phyloP scores from a whole-genome alignment of 257 asterid genomes.

The Schizonepeta tenuifolia region DNA sequence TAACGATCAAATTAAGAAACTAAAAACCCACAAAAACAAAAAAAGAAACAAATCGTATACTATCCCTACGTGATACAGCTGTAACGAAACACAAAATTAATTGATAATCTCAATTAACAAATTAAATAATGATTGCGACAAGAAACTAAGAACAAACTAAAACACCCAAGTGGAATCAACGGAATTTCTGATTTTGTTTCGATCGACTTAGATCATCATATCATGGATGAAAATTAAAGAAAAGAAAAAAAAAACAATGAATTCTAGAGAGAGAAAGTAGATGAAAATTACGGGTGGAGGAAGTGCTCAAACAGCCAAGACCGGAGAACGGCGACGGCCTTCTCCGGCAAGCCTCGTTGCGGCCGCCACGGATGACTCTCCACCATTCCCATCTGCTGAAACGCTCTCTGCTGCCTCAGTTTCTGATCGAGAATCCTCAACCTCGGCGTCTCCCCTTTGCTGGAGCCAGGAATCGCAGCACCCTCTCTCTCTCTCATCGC shows the following conservation, averaged over 20 bases:
- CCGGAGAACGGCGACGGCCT: slow-evolving; percentile 73
- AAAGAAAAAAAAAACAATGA: neutral
- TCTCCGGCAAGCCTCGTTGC: slow-evolving; percentile 82
- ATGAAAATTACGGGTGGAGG: slow-evolving; percentile 75
- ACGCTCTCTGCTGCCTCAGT: slow-evolving; percentile 72
- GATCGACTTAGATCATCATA: too few species aligned
- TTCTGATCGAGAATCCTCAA: slow-evolving; percentile 72
- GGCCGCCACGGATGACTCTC: slow-evolving; percentile 94
- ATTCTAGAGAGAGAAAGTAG: neutral
- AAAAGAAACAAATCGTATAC: neutral
- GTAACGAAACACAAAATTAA: neutral
- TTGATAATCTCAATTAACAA: slow-evolving; percentile 18
- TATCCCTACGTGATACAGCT: neutral
- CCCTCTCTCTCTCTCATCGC: slow-evolving; percentile 75
- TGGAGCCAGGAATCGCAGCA: slow-evolving; percentile 49
- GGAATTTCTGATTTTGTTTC: too few species aligned
- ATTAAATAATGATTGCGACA: neutral
- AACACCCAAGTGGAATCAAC: too few species aligned
- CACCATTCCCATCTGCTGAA: slow-evolving; percentile 78
- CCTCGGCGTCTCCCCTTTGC: slow-evolving; percentile 84
- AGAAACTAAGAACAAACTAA: neutral
- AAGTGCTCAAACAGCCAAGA: slow-evolving; percentile 99
- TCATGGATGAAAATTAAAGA: neutral
- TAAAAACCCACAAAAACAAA: slow-evolving; percentile 4
- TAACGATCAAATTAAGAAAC: neutral